Conservation (phyloP, 2,329 filamentous ascomycete species). For the Ophiostoma tasmaniense region DNA sequence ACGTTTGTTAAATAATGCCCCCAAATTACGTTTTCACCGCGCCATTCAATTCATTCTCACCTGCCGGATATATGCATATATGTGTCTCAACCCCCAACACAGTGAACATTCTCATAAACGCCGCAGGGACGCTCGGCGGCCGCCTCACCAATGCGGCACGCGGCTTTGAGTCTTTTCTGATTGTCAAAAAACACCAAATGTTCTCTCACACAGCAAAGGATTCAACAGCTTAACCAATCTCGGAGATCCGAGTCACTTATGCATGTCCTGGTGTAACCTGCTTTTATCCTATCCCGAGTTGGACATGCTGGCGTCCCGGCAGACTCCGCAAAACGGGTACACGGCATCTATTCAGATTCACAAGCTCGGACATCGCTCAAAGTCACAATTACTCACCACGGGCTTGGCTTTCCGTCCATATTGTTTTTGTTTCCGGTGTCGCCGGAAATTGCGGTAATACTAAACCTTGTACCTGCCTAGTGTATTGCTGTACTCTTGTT, state of each 20-base stretch:
- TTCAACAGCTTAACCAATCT: neutral
- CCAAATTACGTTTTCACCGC: neutral
- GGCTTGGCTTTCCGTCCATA: neutral
- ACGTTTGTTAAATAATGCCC: neutral
- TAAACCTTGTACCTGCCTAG: too few relatives aligned
- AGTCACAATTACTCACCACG: neutral
- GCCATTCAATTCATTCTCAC: neutral
- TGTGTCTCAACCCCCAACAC: neutral
- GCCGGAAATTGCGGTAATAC: neutral
- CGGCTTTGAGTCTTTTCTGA: neutral
- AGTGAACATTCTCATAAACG: too few relatives aligned
- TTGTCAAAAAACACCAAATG: too few relatives aligned
- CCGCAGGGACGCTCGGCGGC: neutral
- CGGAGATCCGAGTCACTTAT: neutral
- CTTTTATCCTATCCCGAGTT: neutral
- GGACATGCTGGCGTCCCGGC: too few relatives aligned
- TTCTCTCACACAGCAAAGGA: neutral
- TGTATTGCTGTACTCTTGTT: neutral
- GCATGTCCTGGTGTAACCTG: neutral
- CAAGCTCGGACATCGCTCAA: neutral
- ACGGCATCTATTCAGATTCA: neutral
- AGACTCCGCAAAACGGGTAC: neutral
- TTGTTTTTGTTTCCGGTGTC: neutral
- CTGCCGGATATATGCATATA: neutral
- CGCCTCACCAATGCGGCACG: neutral